These are phyloP conservation scores for Geranium incanum DNA, from an alignment of 441 rosid species.

Conservation along the genomic window DNA sequence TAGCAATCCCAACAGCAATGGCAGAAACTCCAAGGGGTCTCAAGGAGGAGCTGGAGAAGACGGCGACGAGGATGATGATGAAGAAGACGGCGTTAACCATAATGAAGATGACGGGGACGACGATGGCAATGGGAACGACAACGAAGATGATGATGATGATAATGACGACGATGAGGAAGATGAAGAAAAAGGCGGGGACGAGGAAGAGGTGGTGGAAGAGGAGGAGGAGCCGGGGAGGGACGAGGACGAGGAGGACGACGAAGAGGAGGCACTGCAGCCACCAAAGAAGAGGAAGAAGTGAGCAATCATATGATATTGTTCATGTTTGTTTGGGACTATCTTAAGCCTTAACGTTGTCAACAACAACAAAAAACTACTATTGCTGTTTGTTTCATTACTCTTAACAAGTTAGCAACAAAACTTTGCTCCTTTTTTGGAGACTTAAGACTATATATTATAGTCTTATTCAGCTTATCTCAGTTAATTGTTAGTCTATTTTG, in stretches of 20 bases:
- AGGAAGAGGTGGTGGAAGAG: constrained; percentile 37
- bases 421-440: background rate
- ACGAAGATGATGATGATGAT: constrained; percentile 18
- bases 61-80: constrained; percentile 35
- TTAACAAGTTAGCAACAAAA: background rate
- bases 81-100: constrained; percentile 35
- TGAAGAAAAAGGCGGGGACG: constrained; percentile 25
- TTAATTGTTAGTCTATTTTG: background rate
- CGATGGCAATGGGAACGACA: constrained; percentile 28
- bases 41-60: constrained; percentile 26
- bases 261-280: constrained; percentile 58
- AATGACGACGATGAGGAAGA: constrained; percentile 27
- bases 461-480: background rate
- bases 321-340: background rate
- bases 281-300: constrained; percentile 72
- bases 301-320: background rate
- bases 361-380: background rate
- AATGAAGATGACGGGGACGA: constrained; percentile 21
- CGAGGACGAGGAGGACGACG: constrained; percentile 51
- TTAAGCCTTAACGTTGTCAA: background rate
- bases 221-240: constrained; percentile 32
- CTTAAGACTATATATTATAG: background rate
- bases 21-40: constrained; percentile 35
- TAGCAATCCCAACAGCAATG: constrained; percentile 23
- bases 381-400: background rate